A percentile compares a stretch with the other conserved stretches of the same genome.
These are phyloP conservation scores for Exutisphaerella laricina DNA, from an alignment of 2,329 filamentous ascomycete species.

Conservation along the genomic window DNA sequence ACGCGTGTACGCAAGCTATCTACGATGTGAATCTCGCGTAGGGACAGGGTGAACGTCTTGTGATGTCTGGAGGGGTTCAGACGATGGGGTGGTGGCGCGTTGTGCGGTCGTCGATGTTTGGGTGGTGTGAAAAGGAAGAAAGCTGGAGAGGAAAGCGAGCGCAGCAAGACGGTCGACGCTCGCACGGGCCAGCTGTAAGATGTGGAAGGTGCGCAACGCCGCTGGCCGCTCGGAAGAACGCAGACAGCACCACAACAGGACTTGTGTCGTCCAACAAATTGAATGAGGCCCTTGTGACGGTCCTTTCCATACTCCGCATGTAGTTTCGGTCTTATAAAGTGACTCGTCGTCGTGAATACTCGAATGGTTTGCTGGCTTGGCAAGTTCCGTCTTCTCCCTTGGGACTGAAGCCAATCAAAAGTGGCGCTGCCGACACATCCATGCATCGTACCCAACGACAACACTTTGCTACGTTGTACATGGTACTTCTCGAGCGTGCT, in stretches of 20 bases:
- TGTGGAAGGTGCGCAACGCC: conserved; percentile 5
- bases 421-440: conserved; percentile 2
- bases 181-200: too few relatives aligned
- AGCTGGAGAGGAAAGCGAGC: conserved; percentile 8
- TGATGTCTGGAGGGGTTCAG: conserved; percentile 9
- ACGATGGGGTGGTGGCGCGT: conserved; percentile 19
- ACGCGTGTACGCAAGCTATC: conserved; percentile 16
- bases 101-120: conserved; percentile 22
- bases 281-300: conserved; percentile 23
- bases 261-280: conserved; percentile 11
- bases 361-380: conserved; percentile 10
- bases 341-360: conserved; percentile 10
- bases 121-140: conserved; percentile 11
- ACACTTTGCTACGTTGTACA: neutral
- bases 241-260: conserved; percentile 6
- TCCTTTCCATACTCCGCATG: conserved; percentile 24
- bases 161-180: too few relatives aligned
- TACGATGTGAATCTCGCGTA: conserved; percentile 10
- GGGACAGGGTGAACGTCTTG: conserved; percentile 6
- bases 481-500: neutral
- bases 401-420: conserved; percentile 10
- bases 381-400: conserved; percentile 9
- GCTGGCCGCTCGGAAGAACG: conserved; percentile 6
- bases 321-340: conserved; percentile 18
- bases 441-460: too few relatives aligned